Percentiles rank a stretch among this genome's conserved stretches.
These are phyloP conservation scores for Phytophthora palmivora DNA, from an alignment of 352 stramenopile species.

Conservation along the genomic window DNA sequence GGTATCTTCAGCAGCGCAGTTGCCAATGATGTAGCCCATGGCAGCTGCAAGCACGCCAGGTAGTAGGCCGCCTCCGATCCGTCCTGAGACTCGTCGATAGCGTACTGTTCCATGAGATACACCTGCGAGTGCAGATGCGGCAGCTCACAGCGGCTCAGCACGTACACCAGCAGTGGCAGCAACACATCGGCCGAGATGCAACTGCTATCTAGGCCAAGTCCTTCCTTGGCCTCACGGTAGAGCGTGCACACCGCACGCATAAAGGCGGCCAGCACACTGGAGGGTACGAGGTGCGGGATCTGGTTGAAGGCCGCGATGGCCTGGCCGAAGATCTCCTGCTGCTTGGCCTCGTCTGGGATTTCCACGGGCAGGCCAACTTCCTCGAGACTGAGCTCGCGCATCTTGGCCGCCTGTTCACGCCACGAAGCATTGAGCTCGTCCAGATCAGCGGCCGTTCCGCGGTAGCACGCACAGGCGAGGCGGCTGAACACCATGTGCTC, in stretches of 20 bases:
- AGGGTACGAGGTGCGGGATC: slow-evolving; percentile 77
- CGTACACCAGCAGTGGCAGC: slow-evolving; percentile 76
- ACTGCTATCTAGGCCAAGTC: slow-evolving; percentile 49
- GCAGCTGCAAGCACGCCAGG: slow-evolving; percentile 80
- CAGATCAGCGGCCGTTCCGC: slow-evolving; percentile 55
- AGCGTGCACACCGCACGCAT: slow-evolving; percentile 71
- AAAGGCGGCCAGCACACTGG: slow-evolving; percentile 66
- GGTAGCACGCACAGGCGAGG: slow-evolving; percentile 72
- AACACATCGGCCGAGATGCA: slow-evolving; percentile 84
- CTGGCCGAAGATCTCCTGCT: slow-evolving; percentile 51
- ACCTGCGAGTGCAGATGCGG: slow-evolving; percentile 81
- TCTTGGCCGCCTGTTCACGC: slow-evolving; percentile 61
- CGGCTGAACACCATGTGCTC: slow-evolving; percentile 84
- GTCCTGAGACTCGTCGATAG: slow-evolving; percentile 70
- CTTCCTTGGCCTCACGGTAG: slow-evolving; percentile 65
- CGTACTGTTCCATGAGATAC: slow-evolving; percentile 82
- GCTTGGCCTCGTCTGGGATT: slow-evolving; percentile 24
- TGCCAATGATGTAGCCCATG: slow-evolving; percentile 81
- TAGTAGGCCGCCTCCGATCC: slow-evolving; percentile 87
- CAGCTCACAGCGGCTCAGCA: slow-evolving; percentile 72
- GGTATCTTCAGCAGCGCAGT: slow-evolving; percentile 22
- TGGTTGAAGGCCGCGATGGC: slow-evolving; percentile 76
- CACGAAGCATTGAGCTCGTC: slow-evolving; percentile 75
- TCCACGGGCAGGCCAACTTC: slow-evolving; percentile 66
- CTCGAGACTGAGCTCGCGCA: slow-evolving; percentile 47